Conservation (phyloP, 192 early-diverging fungal species). For the Mortierella alpina region DNA sequence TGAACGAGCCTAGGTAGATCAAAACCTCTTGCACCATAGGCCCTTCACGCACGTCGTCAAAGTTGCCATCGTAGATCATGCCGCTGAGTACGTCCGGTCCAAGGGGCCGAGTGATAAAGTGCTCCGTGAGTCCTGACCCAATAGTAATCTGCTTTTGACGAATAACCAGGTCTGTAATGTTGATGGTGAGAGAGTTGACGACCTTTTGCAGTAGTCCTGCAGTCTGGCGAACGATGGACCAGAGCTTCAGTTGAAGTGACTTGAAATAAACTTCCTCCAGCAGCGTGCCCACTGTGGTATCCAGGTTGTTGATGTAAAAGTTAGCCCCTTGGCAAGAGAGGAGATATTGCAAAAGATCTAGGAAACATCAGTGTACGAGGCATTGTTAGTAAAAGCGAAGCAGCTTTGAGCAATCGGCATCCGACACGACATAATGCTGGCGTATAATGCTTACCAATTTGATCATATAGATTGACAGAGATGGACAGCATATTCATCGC, state of each 20-base stretch:
- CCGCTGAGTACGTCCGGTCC: slow-evolving; percentile 74
- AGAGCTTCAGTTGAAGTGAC: slow-evolving; percentile 75
- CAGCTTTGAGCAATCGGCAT: background rate
- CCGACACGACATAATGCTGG: background rate
- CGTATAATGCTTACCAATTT: slow-evolving; percentile 56
- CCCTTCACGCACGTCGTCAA: slow-evolving; percentile 84
- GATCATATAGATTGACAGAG: slow-evolving; percentile 84
- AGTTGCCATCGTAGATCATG: slow-evolving; percentile 72
- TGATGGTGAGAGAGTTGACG: slow-evolving; percentile 81
- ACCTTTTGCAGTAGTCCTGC: slow-evolving; percentile 81
- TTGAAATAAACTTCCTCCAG: slow-evolving; percentile 88
- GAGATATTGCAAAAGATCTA: slow-evolving; percentile 82
- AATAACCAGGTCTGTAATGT: slow-evolving; percentile 83
- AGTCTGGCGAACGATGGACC: slow-evolving; percentile 86
- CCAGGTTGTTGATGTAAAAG: slow-evolving; percentile 62
- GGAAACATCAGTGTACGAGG: background rate
- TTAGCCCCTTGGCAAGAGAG: slow-evolving; percentile 73
- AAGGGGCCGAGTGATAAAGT: slow-evolving; percentile 75
- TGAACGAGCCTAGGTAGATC: slow-evolving; percentile 80
- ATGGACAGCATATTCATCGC: slow-evolving; percentile 68
- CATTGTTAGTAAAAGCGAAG: background rate
- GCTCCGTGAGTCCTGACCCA: slow-evolving; percentile 75
- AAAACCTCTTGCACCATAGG: slow-evolving; percentile 88
- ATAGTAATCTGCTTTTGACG: slow-evolving; percentile 82
- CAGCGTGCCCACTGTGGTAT: slow-evolving; percentile 68